phyloP scores from a whole-genome alignment of 2,329 filamentous ascomycete species.

The Didymosphaeria variabile region DNA sequence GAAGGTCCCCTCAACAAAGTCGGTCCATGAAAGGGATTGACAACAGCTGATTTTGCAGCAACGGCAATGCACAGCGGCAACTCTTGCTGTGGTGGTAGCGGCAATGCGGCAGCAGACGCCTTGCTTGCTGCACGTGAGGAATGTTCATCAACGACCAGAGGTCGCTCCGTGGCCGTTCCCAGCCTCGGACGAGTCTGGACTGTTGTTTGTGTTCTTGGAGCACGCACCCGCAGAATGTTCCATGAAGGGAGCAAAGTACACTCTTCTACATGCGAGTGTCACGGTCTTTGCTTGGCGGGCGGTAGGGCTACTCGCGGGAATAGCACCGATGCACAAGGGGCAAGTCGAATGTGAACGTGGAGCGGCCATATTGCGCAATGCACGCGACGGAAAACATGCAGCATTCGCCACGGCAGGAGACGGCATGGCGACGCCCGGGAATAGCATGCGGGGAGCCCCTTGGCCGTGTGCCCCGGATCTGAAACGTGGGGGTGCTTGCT shows the following conservation, averaged over 20 bases:
- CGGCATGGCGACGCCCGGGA: slow-evolving; percentile 16
- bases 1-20: slow-evolving; percentile 19
- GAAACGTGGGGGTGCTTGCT: slow-evolving; percentile 32
- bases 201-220: not conserved
- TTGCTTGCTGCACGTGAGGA: no score
- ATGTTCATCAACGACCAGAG: not conserved
- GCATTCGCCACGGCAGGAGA: not conserved
- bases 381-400: not conserved
- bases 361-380: not conserved
- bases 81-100: slow-evolving; percentile 9
- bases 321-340: not conserved
- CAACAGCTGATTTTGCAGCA: slow-evolving; percentile 30
- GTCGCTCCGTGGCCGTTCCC: not conserved
- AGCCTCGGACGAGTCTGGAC: not conserved
- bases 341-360: not conserved
- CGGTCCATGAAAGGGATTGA: slow-evolving; percentile 22
- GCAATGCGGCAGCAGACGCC: not conserved
- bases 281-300: not conserved
- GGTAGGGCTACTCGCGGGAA: not conserved
- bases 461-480: slow-evolving; percentile 20
- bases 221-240: not conserved
- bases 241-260: not conserved
- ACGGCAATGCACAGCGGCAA: slow-evolving; percentile 27
- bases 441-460: slow-evolving; percentile 16
- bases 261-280: not conserved